phyloP scores from a whole-genome alignment of 129 eudicot genomes.

The Calendula officinalis region DNA sequence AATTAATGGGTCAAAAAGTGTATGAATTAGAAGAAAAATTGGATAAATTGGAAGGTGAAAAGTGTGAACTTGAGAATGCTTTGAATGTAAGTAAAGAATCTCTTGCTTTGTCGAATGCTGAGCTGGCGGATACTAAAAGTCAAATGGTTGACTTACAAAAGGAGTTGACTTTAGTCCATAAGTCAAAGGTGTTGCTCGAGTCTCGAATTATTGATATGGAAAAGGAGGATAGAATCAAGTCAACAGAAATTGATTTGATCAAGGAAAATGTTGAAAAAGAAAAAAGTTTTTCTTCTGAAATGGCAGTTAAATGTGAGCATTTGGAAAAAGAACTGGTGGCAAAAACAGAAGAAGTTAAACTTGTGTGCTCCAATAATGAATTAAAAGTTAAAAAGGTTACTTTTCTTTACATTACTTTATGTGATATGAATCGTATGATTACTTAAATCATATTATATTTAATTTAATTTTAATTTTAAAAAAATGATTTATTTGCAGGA shows the following conservation, averaged over 20 bases:
- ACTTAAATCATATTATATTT: background rate
- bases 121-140: slow-evolving; percentile 33
- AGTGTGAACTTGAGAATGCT: slow-evolving; percentile 50
- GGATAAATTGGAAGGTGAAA: slow-evolving; percentile 55
- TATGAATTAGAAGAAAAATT: slow-evolving; percentile 55
- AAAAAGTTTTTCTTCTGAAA: slow-evolving; percentile 38
- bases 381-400: slow-evolving; percentile 67
- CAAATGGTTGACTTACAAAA: slow-evolving; percentile 53
- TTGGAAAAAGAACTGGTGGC: slow-evolving; percentile 49
- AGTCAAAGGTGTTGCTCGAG: slow-evolving; percentile 56
- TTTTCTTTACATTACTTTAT: background rate
- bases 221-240: slow-evolving; percentile 42
- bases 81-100: slow-evolving; percentile 40
- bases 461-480: background rate
- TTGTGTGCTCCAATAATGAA: slow-evolving; percentile 38
- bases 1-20: slow-evolving; percentile 35
- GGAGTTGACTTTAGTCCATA: slow-evolving; percentile 46
- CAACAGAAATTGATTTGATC: slow-evolving; percentile 45
- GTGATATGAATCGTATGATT: background rate
- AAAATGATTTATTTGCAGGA: slow-evolving; percentile 35
- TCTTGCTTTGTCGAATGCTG: slow-evolving; percentile 40
- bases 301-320: slow-evolving; percentile 39
- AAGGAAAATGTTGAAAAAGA: slow-evolving; percentile 50
- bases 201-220: slow-evolving; percentile 47
- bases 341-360: slow-evolving; percentile 25